phyloP scores from a whole-genome alignment of 768 basidiomycete species.

The Roridomyces roridus region DNA sequence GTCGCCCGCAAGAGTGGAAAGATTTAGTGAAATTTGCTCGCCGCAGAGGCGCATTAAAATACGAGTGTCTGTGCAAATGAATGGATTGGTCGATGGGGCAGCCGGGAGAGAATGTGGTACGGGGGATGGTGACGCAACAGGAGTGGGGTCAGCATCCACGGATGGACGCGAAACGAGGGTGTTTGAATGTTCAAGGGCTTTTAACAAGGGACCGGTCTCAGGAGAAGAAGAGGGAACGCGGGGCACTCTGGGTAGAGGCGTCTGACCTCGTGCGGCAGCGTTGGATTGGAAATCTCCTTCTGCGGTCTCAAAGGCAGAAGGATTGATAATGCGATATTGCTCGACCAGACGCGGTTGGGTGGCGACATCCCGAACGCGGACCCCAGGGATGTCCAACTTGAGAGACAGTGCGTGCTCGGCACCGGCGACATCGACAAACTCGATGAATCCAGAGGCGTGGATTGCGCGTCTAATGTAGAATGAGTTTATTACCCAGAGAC shows the following conservation, averaged over 20 bases:
- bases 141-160: background rate
- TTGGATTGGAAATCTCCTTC: slow-evolving; percentile 3
- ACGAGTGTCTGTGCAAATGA: slow-evolving; percentile 29
- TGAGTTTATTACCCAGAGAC: no score
- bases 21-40: slow-evolving; percentile 48
- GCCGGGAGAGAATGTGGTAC: slow-evolving; percentile 3
- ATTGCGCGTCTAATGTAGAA: slow-evolving; percentile 16
- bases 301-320: slow-evolving; percentile 11
- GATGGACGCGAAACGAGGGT: slow-evolving; percentile 13
- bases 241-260: no score
- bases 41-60: slow-evolving; percentile 46
- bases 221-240: background rate
- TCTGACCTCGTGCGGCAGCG: background rate
- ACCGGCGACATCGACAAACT: slow-evolving; percentile 23
- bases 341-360: slow-evolving; percentile 24
- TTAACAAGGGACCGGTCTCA: slow-evolving; percentile 15
- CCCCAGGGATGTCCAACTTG: slow-evolving; percentile 23
- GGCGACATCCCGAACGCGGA: slow-evolving; percentile 27
- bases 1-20: slow-evolving; percentile 49
- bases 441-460: slow-evolving; percentile 25
- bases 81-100: slow-evolving; percentile 16
- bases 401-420: slow-evolving; percentile 32
- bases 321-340: slow-evolving; percentile 24
- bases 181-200: slow-evolving; percentile 12
- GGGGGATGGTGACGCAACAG: background rate